Conservation (phyloP, 345 rosid species). For the Brassica juncea region DNA sequence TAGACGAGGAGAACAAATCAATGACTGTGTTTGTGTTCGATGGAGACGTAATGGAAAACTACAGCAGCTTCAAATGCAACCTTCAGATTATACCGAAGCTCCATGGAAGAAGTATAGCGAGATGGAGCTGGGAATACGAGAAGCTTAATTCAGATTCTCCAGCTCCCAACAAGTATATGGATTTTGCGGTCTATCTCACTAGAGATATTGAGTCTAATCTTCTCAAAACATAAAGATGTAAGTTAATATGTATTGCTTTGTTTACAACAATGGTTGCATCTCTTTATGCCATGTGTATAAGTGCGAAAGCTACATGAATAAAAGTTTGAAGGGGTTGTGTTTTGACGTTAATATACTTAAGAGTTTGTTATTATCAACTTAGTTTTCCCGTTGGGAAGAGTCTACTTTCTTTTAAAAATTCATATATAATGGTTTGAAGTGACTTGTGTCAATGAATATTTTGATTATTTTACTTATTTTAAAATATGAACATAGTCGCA, state of each 20-base stretch:
- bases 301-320: conserved; percentile 4
- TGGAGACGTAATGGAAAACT: conserved; percentile 32
- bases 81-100: too few relatives aligned
- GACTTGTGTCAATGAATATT: too few relatives aligned
- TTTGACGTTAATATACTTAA: neutral
- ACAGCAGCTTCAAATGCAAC: neutral
- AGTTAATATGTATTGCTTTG: conserved; percentile 5
- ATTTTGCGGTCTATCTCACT: conserved; percentile 25
- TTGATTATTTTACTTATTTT: too few relatives aligned
- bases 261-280: neutral
- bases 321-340: neutral
- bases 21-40: conserved; percentile 29
- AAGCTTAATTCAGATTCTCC: conserved; percentile 27
- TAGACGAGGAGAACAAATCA: conserved; percentile 26
- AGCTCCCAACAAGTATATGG: conserved; percentile 24
- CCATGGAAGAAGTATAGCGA: conserved; percentile 8
- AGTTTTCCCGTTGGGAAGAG: neutral
- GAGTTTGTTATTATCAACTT: neutral
- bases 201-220: conserved; percentile 29
- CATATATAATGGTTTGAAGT: too few relatives aligned
- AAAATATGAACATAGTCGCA: too few relatives aligned
- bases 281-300: neutral
- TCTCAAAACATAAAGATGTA: conserved; percentile 22
- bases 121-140: conserved; percentile 36
- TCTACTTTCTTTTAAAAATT: neutral